A percentile compares a stretch with the other conserved stretches of the same genome.
Evolutionary conservation across 352 stramenopile genomes (phyloP).

Genomic region (Phytophthora pistaciae): DNA sequence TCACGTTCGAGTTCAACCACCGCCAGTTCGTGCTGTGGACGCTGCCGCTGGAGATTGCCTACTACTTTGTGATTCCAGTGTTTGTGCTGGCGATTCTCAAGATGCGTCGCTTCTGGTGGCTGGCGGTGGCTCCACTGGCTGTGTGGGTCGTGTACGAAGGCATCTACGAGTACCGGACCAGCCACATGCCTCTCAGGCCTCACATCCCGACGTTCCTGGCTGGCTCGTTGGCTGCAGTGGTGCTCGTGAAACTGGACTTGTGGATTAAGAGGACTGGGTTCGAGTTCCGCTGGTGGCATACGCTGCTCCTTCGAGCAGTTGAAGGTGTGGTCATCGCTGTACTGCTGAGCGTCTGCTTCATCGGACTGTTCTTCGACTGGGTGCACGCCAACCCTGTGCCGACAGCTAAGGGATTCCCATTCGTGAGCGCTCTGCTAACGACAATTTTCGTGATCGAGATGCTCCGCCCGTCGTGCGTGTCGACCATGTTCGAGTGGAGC

Average conservation of each 20-base stretch:
- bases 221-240: slow-evolving; percentile 47
- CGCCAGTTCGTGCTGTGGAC: slow-evolving; percentile 65
- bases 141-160: slow-evolving; percentile 40
- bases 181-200: slow-evolving; percentile 35
- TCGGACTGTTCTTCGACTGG: slow-evolving; percentile 51
- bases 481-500: slow-evolving; percentile 51
- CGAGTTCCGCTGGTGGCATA: slow-evolving; percentile 32
- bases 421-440: slow-evolving; percentile 44
- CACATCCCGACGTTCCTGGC: slow-evolving; percentile 49
- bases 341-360: slow-evolving; percentile 42
- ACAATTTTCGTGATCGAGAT: slow-evolving; percentile 54
- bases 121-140: slow-evolving; percentile 28
- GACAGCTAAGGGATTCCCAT: slow-evolving; percentile 30
- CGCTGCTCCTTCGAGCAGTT: slow-evolving; percentile 19
- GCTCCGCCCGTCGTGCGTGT: slow-evolving; percentile 41
- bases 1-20: slow-evolving; percentile 47
- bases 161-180: slow-evolving; percentile 32
- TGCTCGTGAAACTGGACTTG: slow-evolving; percentile 39
- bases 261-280: slow-evolving; percentile 32
- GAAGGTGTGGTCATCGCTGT: slow-evolving; percentile 33
- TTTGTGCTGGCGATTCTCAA: slow-evolving; percentile 40
- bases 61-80: slow-evolving; percentile 56
- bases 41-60: slow-evolving; percentile 57
- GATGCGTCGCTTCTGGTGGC: slow-evolving; percentile 39
- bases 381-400: slow-evolving; percentile 36